Evolutionary conservation across 2,329 filamentous ascomycete species (phyloP).

Genomic region (Huntiella abstrusa): DNA sequence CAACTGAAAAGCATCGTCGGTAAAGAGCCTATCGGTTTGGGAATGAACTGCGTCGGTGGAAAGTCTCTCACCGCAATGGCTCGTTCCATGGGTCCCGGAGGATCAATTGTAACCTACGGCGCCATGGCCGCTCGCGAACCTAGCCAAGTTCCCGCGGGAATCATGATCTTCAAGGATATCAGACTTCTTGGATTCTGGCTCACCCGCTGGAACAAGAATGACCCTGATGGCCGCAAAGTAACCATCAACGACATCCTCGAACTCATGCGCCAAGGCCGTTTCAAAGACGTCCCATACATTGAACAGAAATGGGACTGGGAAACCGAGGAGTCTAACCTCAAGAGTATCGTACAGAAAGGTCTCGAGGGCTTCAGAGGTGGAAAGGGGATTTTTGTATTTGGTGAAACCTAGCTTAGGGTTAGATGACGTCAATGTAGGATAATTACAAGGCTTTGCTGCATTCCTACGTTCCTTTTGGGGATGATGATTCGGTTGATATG

Average conservation of each 20-base stretch:
- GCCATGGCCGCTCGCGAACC: constrained; percentile 76
- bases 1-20: constrained; percentile 46
- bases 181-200: constrained; percentile 90
- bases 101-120: constrained; percentile 78
- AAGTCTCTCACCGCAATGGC: constrained; percentile 64
- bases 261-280: constrained; percentile 54
- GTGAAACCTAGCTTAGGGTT: constrained; percentile 27
- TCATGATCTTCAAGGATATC: constrained; percentile 87
- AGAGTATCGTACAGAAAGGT: constrained; percentile 61
- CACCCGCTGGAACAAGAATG: constrained; percentile 63
- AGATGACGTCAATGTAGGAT: too few relatives aligned
- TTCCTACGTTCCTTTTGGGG: too few relatives aligned
- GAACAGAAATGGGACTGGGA: constrained; percentile 70
- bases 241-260: constrained; percentile 75
- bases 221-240: constrained; percentile 53
- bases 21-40: constrained; percentile 56
- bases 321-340: constrained; percentile 50
- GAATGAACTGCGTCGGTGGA: constrained; percentile 85
- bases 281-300: constrained; percentile 68
- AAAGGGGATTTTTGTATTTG: constrained; percentile 79
- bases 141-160: constrained; percentile 57
- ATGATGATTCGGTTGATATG: too few relatives aligned
- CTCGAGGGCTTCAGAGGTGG: constrained; percentile 68
- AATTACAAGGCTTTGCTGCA: too few relatives aligned
- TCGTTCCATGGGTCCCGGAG: constrained; percentile 48